Base-by-base conservation (phyloP, 2,329 filamentous ascomycete genomes). In the Trichoderma koningii region DNA sequence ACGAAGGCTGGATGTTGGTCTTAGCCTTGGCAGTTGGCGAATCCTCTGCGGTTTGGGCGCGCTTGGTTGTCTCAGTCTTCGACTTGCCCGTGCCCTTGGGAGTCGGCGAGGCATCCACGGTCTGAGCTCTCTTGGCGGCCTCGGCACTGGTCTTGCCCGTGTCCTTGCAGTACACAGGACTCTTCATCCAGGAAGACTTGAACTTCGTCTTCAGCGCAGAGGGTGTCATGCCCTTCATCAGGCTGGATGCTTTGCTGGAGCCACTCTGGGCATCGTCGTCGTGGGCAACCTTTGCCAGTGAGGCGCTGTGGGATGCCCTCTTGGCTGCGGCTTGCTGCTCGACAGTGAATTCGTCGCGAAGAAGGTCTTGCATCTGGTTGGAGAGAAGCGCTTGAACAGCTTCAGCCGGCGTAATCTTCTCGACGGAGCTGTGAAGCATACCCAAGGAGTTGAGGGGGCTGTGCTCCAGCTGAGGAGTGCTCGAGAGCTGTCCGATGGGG, bases 331-430 rank as follows among this genome's bases (percentile, higher is more conserved):
- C 7, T 45, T 7, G 21, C 28, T 14, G 21, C n/a, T 63, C n/a
- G 19, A 10, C 17, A 17, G 1, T 19, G 5, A 7, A 23, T 48
- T 3, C 12, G 34, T 38, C 12, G 34, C 12, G 34, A 12, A 38
- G 34, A 3, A 38, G 34, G 14, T 55, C 41, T 3, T 6, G 9
- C 7, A 52, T 28, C 5, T 1, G 28, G 15, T 14, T 7, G 5
- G 60, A 63, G 26, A 63, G 52, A 10, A 63, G 34, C 2, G 60
- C 41, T 6, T 63, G 60, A 6, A 63, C 60, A 38, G 60, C 60
- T 38, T 63, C 60, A 3, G 60, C 30, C 7, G 60, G 60, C 10
- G 60, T 63, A 6, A 63, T 55, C 28, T 63, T 63, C 48, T 55
- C 60, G 9, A 63, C 60, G 7, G 48, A 63, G 19, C 34, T 63